Base-by-base conservation (phyloP, 2,329 filamentous ascomycete species). In the Phyllosticta paracitricarpa region DNA sequence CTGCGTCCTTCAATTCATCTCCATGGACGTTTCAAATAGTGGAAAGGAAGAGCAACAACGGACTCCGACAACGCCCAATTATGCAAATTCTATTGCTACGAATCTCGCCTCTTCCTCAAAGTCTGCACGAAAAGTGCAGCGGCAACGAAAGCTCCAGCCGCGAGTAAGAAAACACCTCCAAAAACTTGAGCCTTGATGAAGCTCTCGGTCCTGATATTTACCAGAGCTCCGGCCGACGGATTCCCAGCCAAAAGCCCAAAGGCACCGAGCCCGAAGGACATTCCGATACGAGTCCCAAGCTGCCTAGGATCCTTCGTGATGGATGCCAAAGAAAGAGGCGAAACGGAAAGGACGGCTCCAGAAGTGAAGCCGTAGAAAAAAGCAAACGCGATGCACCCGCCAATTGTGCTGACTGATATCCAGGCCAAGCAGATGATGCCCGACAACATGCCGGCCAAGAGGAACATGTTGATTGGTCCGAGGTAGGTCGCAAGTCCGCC, bases 301-400 rank as follows among this genome's bases (percentile, higher is more conserved):
- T 58, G 35, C 7, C 57, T 54, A 1, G 52, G 28, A 8, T 59
- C 51, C n/a, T 59, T 33, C 25, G 54, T 56, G 24, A 56, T 33
- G 17, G 3, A 54, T 26, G n/a, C 48, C 51, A 54, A 33, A 48
- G 3, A 54, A 12, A 17, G 30, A 24, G n/a, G 57, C n/a, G 12
- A 33, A 48, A 25, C 17, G 28, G 57, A 28, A 54, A 59, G 57
- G 19, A 59, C 52, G n/a, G 51, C 57, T 25, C 52, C 52, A 6
- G 57, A 51, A 54, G 53, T 26, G 51, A 59, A 54, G 10, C 57
- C 57, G 28, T 59, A 59, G 19, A 59, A 54, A 4, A 52, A 51
- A n/a, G 57, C 57, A 17, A 51, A 59, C 8, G 52, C n/a, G 1
- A 54, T 28, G 48, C 52, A 48, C 4, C 51, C 51, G 6, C n/a